These are phyloP conservation scores for Trichoderma brevicompactum DNA, from an alignment of 2,329 filamentous ascomycete genomes.

Conservation along the genomic window DNA sequence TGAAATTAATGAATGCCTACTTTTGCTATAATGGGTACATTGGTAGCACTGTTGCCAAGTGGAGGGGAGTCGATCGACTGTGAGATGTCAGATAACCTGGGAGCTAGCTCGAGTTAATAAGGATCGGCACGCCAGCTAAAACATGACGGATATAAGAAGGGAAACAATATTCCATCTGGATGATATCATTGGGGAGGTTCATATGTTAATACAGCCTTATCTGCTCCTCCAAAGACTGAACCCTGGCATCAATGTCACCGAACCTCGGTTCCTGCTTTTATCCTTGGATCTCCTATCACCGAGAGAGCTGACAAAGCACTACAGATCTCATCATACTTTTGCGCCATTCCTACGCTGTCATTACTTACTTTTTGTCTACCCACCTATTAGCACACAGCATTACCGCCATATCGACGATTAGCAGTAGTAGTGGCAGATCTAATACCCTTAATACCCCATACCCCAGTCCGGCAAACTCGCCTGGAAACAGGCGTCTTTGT, in stretches of 20 bases:
- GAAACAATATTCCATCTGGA: background rate
- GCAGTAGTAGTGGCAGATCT: constrained; percentile 8
- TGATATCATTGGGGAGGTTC: background rate
- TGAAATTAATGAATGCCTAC: too few relatives aligned
- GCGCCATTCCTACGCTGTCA: too few relatives aligned
- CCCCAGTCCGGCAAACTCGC: background rate
- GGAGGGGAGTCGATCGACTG: background rate
- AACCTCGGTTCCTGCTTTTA: background rate
- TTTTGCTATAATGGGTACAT: background rate
- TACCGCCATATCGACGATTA: too few relatives aligned
- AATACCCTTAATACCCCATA: background rate
- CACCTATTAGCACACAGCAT: too few relatives aligned
- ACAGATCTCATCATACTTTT: background rate
- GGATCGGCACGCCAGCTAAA: background rate
- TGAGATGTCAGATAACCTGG: background rate
- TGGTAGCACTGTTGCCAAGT: too few relatives aligned
- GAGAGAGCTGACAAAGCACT: background rate
- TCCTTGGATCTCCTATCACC: background rate
- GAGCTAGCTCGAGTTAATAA: background rate
- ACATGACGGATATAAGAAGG: background rate
- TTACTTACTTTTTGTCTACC: too few relatives aligned
- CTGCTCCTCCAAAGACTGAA: background rate
- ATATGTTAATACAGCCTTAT: too few relatives aligned
- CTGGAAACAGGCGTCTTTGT: background rate
- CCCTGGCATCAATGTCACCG: background rate